These are phyloP conservation scores for Planoprotostelium fungivorum DNA, from an alignment of 78 protist genomes.

Conservation along the genomic window DNA sequence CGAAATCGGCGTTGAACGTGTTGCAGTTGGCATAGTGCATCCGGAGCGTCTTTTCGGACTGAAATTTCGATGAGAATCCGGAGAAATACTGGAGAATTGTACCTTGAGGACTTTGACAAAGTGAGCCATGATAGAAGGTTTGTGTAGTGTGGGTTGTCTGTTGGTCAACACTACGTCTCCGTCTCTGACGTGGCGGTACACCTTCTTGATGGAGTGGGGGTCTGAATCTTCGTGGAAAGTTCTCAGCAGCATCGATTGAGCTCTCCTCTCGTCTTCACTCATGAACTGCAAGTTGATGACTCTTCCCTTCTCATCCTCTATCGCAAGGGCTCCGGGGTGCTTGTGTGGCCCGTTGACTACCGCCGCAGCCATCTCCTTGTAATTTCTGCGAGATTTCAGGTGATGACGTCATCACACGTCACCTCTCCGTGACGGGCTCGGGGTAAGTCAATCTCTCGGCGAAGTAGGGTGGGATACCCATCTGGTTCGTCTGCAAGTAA, in stretches of 20 bases:
- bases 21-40: constrained; percentile 98
- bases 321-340: constrained; percentile 89
- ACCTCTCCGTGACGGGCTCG: constrained; percentile 42
- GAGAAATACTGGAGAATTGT: constrained; percentile 10
- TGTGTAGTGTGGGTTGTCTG: constrained; percentile 99
- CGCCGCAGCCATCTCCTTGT: constrained; percentile 62
- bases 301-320: constrained; percentile 68
- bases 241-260: constrained; percentile 64
- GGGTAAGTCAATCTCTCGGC: constrained; percentile 55
- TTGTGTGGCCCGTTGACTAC: constrained; percentile 92
- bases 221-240: constrained; percentile 31
- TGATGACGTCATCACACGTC: not conserved
- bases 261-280: constrained; percentile 47
- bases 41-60: constrained; percentile 83
- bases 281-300: constrained; percentile 40
- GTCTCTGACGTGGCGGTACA: constrained; percentile 84
- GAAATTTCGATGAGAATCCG: not conserved
- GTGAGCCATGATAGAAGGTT: constrained; percentile 95
- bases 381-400: constrained; percentile 13
- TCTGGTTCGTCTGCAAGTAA: constrained; percentile 81
- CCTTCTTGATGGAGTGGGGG: constrained; percentile 66
- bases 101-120: constrained; percentile 57
- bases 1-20: constrained; percentile 98
- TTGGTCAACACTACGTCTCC: constrained; percentile 96
- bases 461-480: constrained; percentile 77